Base-by-base conservation (phyloP, 768 basidiomycete species). In the Crucibulum laeve region DNA sequence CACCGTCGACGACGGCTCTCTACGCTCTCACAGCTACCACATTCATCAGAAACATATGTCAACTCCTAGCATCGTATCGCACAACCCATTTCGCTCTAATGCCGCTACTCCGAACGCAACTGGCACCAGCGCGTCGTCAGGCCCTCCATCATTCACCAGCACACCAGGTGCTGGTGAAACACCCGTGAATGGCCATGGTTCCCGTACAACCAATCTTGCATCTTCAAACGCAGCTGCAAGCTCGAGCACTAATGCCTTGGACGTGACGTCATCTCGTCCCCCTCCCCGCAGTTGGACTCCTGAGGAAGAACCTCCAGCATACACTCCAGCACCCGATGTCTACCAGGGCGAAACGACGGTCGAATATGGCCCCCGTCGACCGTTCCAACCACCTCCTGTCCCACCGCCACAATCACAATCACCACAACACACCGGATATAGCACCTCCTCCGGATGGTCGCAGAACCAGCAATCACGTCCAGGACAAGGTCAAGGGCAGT, bases 281-380 rank as follows among this genome's bases (percentile, higher is more conserved):
- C 30, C 30, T 32, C 30, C 30, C 15, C 30, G 30, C 30, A 32
- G 30, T 32, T 15, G 30, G 15, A 15, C 15, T 13, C 11, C 15
- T 11, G 25, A 65, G 30, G 7, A 42, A 22, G 41, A 42, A 17
- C 41, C 41, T 10, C 41, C 41, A 30, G 25, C 25, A 21, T 42
- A 42, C 21, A 42, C 41, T 14, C 41, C 41, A 10, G 26, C 41
- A 8, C 25, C 41, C 10, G 41, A 42, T 32, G 13, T 25, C n/a
- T 17, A 17, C 26, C 24, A n/a, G 21, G 41, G 41, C 15, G 41
- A 42, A 42, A 30, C 25, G 7, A 33, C 30, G 10, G 8, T 42
- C 14, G 41, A 42, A 18, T 32, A 17, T 13, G 41, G 41, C 14
- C 41, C 41, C 25, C 17, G 10, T 10, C 24, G 41, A 11, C 41